Base-by-base conservation (phyloP, 139 green algal species). In the Chlorella sp. region DNA sequence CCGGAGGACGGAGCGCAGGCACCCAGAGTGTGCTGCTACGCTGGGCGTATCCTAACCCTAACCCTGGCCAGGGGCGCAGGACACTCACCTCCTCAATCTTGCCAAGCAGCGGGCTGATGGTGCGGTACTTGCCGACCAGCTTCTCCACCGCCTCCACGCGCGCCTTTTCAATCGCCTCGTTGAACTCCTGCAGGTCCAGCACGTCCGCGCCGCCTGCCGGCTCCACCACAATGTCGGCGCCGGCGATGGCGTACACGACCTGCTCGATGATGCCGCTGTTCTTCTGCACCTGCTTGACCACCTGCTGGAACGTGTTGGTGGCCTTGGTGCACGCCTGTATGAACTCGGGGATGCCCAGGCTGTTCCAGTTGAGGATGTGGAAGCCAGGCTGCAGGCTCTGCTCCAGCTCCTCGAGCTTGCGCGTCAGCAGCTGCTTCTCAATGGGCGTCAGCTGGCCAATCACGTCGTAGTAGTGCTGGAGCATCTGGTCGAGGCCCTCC, bases 361-460 rank as follows among this genome's bases (percentile, higher is more conserved):
- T 92, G 80, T 94, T 95, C 93, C 93, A 97, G 85, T 97, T 97
- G 20, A 96, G 84, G 50, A 84, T 87, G 20, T 74, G 77, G 73
- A 96, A 90, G 67, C 92, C 93, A 3, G 91, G 86, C 29, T 92
- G 74, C 67, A 97, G 82, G 34, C 69, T 80, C 3, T 55, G 23
- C 69, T 93, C 82, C 63, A 97, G 88, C 65, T 86, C 64, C 32
- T 75, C 62, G 36, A 96, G 80, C 51, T 86, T 85, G 31, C 80
- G 70, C 1, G 65, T 64, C 80, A 97, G 82, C 51, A 97, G 82
- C 60, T 82, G 73, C 4, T 72, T 72, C 80, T 96, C 89, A n/a
- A 91, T 79, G 22, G 70, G 42, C 24, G 68, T 82, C 27, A 94
- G 82, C 26, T 78, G 61, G 27, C 82, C 78, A 29, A 86, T 80